Evolutionary conservation across 352 stramenopile species (phyloP), one percentile per base, ranked within the genome.

Genomic region (Pythium rhizo-oryzae): DNA sequence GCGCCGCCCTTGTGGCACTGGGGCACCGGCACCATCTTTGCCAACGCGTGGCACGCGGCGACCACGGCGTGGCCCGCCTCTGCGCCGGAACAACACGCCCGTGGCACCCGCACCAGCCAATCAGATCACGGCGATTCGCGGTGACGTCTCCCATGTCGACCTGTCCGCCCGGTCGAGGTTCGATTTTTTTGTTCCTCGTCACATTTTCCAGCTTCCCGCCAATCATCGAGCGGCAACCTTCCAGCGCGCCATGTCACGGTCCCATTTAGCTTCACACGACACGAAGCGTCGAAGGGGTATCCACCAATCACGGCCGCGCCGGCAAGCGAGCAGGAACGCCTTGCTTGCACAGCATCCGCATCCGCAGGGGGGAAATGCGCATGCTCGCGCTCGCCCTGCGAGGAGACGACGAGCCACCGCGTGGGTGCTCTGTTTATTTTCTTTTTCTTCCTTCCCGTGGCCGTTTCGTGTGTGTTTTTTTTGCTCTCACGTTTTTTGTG

Each of bases 141-240:
- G 19, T 50, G 43, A 50, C 43, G 13, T 9, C 5, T 50, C 43
- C 11, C 19, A 24, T 50, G 43, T 50, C 43, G 43, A 50, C 43
- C 19, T 8, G 1, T n/a, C 19, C 43, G 9, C 8, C 15, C 16
- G 2, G 6, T 50, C 43, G 43, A 24, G 7, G 1, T 50, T 50
- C 43, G 43, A 46, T 46, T 46, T 46, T 46, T 46, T 46, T n/a
- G n/a, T n/a, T 50, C 43, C 43, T 50, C 43, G 43, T 50, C 43
- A 9, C 43, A 50, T 50, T 50, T 23, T 3, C 19, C 5, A 1
- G 24, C 6, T 12, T 4, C 19, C 37, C 37, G 9, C 43, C 43
- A 50, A 50, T 50, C 6, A 49, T 8, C 41, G 41, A 49, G 8
- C 41, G 4, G 8, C 15, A n/a, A 50, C 1, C 43, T 8, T 12